A percentile compares a stretch with the other conserved stretches of the same genome.
Conservation (phyloP, 768 basidiomycete genomes). For the Phylloporus arenicola region DNA sequence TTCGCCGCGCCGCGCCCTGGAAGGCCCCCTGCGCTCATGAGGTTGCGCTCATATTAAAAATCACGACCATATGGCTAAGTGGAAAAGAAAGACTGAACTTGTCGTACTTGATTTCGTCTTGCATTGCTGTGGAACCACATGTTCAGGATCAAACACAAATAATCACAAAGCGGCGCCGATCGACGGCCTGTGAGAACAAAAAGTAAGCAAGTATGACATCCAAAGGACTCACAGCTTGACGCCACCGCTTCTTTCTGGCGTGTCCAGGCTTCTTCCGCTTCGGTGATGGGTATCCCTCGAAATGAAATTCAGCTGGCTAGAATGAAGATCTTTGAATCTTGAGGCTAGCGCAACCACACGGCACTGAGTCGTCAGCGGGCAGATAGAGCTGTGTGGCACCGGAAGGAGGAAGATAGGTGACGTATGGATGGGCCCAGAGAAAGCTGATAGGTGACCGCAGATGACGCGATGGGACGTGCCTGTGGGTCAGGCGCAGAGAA, state of each 20-base stretch:
- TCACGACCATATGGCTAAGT: no score
- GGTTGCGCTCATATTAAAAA: no score
- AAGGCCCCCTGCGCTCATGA: no score
- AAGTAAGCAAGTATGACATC: constrained; percentile 8
- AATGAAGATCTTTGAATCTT: constrained; percentile 24
- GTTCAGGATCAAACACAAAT: constrained; percentile 3
- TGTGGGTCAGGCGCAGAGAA: constrained; percentile 23
- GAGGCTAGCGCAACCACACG: constrained; percentile 22
- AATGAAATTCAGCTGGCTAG: constrained; percentile 15
- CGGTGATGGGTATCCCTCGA: constrained; percentile 23
- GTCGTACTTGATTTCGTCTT: no score
- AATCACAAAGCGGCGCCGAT: not conserved
- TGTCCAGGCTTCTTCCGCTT: constrained; percentile 46
- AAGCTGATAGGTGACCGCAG: constrained; percentile 20
- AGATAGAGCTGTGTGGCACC: constrained; percentile 28
- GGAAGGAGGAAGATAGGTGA: constrained; percentile 55
- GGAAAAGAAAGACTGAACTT: no score
- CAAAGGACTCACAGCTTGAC: constrained; percentile 63
- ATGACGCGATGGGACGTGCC: constrained; percentile 23
- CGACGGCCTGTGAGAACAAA: constrained; percentile 8
- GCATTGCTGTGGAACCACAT: constrained; percentile 7
- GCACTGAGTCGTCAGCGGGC: constrained; percentile 21
- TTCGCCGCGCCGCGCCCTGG: no score
- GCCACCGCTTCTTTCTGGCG: constrained; percentile 76
- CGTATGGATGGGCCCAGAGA: constrained; percentile 63